Conservation (phyloP, 495 filamentous ascomycete genomes). For the Hyaloscypha hepaticicola region DNA sequence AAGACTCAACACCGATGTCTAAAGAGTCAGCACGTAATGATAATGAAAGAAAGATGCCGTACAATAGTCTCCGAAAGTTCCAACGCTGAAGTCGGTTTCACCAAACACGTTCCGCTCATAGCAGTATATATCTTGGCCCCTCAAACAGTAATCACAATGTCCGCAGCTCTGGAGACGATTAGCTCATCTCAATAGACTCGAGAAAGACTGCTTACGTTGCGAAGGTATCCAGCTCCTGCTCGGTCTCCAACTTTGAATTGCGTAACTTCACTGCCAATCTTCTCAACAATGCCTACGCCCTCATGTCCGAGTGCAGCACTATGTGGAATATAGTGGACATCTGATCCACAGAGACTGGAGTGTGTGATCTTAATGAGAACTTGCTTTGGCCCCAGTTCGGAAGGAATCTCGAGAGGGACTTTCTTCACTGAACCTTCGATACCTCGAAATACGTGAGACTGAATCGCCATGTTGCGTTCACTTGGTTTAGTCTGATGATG, state of each 20-base stretch:
- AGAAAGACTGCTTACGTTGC: conserved; percentile 40
- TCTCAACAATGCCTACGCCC: conserved; percentile 42
- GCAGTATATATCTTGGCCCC: conserved; percentile 25
- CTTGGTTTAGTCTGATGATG: background rate
- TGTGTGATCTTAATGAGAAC: conserved; percentile 48
- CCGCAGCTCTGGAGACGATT: conserved; percentile 22
- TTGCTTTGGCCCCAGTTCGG: conserved; percentile 32
- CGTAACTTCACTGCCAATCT: conserved; percentile 36
- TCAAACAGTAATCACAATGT: conserved; percentile 25
- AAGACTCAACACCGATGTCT: conserved; percentile 28
- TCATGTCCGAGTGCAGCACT: conserved; percentile 46
- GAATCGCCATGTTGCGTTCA: conserved; percentile 3
- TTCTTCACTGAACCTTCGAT: conserved; percentile 34
- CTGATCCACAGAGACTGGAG: conserved; percentile 45
- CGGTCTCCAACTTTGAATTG: conserved; percentile 35
- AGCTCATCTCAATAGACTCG: background rate
- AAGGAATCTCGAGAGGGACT: conserved; percentile 33
- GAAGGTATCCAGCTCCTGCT: conserved; percentile 42
- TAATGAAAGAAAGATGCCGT: background rate
- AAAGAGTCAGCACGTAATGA: background rate
- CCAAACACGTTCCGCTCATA: conserved; percentile 27
- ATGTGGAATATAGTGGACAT: conserved; percentile 36
- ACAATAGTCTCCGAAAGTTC: conserved; percentile 26
- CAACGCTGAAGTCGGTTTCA: conserved; percentile 10
- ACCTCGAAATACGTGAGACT: conserved; percentile 9